Base-by-base conservation (phyloP, 352 stramenopile species). In the Pythium scleroteichum region DNA sequence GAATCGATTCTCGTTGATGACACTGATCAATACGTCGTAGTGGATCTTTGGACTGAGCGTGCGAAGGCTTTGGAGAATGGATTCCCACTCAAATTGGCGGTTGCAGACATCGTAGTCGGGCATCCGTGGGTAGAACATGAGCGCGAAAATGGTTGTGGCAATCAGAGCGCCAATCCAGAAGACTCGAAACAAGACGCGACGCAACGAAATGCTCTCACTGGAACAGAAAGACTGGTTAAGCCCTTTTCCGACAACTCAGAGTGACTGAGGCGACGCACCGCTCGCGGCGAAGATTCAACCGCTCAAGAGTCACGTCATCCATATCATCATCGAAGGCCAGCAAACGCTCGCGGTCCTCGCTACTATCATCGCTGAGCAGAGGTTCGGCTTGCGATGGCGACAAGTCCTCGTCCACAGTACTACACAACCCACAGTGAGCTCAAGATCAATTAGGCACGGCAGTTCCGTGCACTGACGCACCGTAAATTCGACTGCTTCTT, bases 21-120 rank as follows among this genome's bases (percentile, higher is more conserved):
- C 82, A 33, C 86, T 95, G 59, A 92, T 85, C 45, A 95, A 60
- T 46, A 95, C 79, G 48, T 95, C 72, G 38, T 95, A 95, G 57
- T 94, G 69, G 46, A 95, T 88, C 60, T 91, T 92, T 0, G 86
- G 86, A 35, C 89, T 72, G 6, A 94, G 48, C 35, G 73, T 85
- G 44, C 75, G 66, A 41, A 95, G 68, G 44, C 86, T 95, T 52
- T 85, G 72, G 14, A 95, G 59, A 61, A 94, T 92, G 9, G 86
- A 95, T 44, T 89, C 82, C 86, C 86, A 95, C 45, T 95, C 84
- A 62, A 95, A 95, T 64, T 94, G 70, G 16, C 85, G 86, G 41
- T 95, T 95, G 78, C 86, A 95, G 19, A 95, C 84, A 50, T 94
- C 91, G 72, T 95, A 95, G 64, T 95, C 84, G 1, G 86, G 86